Conservation (phyloP, 2,329 filamentous ascomycete species). For the Colletotrichum sp. region DNA sequence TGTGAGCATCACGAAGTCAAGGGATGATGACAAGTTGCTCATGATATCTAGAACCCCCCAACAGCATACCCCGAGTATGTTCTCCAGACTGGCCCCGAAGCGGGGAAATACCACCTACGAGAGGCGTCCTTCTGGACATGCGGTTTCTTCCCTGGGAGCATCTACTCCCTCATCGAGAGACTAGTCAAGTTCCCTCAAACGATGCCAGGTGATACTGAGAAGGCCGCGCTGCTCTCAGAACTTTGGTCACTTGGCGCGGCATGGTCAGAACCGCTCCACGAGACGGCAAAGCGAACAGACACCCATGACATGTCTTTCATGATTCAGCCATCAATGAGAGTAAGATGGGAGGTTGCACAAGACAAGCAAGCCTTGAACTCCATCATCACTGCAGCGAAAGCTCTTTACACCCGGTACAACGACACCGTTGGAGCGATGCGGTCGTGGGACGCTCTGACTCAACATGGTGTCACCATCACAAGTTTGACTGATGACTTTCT, state of each 20-base stretch:
- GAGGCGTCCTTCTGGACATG: slow-evolving; percentile 36
- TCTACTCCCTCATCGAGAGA: slow-evolving; percentile 39
- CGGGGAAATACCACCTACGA: slow-evolving; percentile 19
- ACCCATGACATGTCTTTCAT: slow-evolving; percentile 62
- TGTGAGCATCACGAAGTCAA: background rate
- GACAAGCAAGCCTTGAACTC: slow-evolving; percentile 41
- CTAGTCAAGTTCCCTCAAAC: slow-evolving; percentile 33
- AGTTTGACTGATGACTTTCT: slow-evolving; percentile 38
- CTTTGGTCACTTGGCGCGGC: slow-evolving; percentile 28
- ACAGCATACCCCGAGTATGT: slow-evolving; percentile 24
- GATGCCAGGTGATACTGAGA: slow-evolving; percentile 1
- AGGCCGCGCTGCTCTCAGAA: slow-evolving; percentile 21
- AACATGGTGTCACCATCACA: slow-evolving; percentile 33
- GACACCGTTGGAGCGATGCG: slow-evolving; percentile 48
- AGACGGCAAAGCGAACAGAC: slow-evolving; percentile 44
- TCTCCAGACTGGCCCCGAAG: slow-evolving; percentile 19
- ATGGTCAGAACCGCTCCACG: slow-evolving; percentile 41
- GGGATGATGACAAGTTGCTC: background rate
- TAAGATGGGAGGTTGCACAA: slow-evolving; percentile 50
- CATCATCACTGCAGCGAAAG: slow-evolving; percentile 47
- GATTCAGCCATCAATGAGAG: slow-evolving; percentile 52
- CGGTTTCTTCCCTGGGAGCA: slow-evolving; percentile 42
- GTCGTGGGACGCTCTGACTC: slow-evolving; percentile 48
- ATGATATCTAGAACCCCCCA: slow-evolving; percentile 15
- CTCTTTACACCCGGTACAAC: slow-evolving; percentile 47